These are phyloP conservation scores for Rickenella mellea DNA, from an alignment of 768 basidiomycete genomes.

Conservation along the genomic window DNA sequence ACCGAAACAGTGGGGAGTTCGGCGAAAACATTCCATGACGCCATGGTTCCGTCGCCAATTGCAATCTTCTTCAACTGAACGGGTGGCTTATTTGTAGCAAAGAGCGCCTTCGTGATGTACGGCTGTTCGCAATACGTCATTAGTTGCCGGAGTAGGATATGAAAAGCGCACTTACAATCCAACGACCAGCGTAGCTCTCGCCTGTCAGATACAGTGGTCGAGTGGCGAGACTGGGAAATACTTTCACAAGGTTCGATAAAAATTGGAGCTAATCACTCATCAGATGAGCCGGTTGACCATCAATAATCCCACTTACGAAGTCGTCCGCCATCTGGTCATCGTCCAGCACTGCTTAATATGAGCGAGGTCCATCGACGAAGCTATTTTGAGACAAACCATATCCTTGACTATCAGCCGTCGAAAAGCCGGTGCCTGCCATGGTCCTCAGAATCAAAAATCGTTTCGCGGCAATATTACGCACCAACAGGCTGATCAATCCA, in stretches of 20 bases:
- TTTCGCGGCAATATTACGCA: background rate
- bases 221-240: constrained; percentile 9
- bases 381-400: background rate
- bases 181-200: constrained; percentile 11
- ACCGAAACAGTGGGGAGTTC: constrained; percentile 1
- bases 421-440: constrained; percentile 2
- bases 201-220: constrained; percentile 11
- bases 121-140: constrained; percentile 1
- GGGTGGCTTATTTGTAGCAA: constrained; percentile 4
- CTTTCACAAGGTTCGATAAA: constrained; percentile 7
- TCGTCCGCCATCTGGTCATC: constrained; percentile 8
- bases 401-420: constrained; percentile 2
- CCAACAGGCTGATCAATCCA: constrained; percentile 7
- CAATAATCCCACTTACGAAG: constrained; percentile 3
- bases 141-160: background rate
- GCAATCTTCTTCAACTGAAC: constrained; percentile 8
- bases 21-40: background rate
- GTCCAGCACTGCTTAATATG: background rate
- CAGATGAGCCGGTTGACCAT: background rate
- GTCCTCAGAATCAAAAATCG: background rate
- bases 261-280: constrained; percentile 5
- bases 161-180: background rate
- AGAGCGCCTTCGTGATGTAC: constrained; percentile 8
- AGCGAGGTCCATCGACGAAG: background rate
- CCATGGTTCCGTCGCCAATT: constrained; percentile 6